A percentile compares a stretch with the other conserved stretches of the same genome.
Evolutionary conservation across 176 grass and related monocot genomes (phyloP).

Genomic region (Triticum urartu): DNA sequence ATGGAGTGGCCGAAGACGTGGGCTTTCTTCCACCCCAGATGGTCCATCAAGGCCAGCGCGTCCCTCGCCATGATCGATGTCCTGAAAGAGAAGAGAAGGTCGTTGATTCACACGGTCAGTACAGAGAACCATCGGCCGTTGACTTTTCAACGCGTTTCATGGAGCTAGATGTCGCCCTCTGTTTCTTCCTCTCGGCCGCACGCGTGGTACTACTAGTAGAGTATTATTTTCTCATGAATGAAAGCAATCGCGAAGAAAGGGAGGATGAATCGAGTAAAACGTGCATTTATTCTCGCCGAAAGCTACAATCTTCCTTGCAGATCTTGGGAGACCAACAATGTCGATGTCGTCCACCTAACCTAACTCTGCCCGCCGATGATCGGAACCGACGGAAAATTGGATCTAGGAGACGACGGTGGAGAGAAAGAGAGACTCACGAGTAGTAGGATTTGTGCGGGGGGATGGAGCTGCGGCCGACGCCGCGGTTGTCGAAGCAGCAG

Average conservation of each 20-base stretch:
- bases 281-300: constrained; percentile 7
- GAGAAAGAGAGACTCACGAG: constrained; percentile 41
- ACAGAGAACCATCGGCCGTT: background rate
- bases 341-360: background rate
- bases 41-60: constrained; percentile 82
- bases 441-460: constrained; percentile 70
- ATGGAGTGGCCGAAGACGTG: constrained; percentile 98
- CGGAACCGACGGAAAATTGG: background rate
- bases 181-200: constrained; percentile 15
- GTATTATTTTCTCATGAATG: constrained; percentile 6
- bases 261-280: background rate
- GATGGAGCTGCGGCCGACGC: constrained; percentile 73
- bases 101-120: constrained; percentile 14
- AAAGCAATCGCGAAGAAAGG: background rate
- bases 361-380: background rate
- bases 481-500: constrained; percentile 98
- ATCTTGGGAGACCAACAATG: background rate
- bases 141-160: constrained; percentile 15
- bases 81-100: constrained; percentile 49
- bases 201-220: background rate
- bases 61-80: constrained; percentile 91
- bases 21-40: constrained; percentile 92
- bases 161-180: background rate
- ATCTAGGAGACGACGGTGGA: background rate
- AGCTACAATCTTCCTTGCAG: constrained; percentile 41